Evolutionary conservation across 352 stramenopile genomes (phyloP), one percentile per base, ranked within the genome.

Genomic region (Peronospora belbahrii): DNA sequence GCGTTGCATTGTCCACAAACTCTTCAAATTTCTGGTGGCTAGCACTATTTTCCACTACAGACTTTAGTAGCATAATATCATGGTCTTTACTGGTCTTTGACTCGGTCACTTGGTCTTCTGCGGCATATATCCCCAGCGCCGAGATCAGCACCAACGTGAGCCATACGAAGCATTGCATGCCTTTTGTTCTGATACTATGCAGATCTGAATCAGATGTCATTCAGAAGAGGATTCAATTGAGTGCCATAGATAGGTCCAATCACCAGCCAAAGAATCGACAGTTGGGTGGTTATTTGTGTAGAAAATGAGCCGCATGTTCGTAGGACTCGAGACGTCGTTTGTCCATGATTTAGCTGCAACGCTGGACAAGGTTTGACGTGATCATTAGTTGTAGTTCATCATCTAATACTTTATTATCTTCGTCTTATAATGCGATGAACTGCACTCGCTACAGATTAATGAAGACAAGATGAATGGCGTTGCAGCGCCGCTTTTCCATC

Each of bases 401-500:
- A 31, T 31, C 4, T 31, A 11, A 6, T 31, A 31, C 7, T n/a
- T 9, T 14, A 1, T n/a, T 3, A 27, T 31, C 3, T 31, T 4
- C 2, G 52, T 20, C n/a, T 41, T n/a, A 39, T 20, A 13, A 24
- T 52, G 37, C 18, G 52, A 27, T 41, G 24, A 10, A 5, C 30
- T 48, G 10, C 18, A 27, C 22, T 34, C 13, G 33, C 10, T 40
- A 25, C 41, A 90, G 74, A 51, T 83, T 25, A 81, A 72, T 32
- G 73, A 85, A 37, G 78, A 90, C 50, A 84, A 85, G 53, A 79
- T 90, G 62, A 85, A 68, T 53, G 81, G 78, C 28, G 54, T 95
- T 0, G 72, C 83, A 25, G 72, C 67, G 22, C 81, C 85, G 20
- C 64, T 95, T 17, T 91, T 94, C 61, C 84, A 94, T 33, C 83